Evolutionary conservation across 1,284 basidiomycete genomes (phyloP).

Genomic region (Ceratobasidium sp.): DNA sequence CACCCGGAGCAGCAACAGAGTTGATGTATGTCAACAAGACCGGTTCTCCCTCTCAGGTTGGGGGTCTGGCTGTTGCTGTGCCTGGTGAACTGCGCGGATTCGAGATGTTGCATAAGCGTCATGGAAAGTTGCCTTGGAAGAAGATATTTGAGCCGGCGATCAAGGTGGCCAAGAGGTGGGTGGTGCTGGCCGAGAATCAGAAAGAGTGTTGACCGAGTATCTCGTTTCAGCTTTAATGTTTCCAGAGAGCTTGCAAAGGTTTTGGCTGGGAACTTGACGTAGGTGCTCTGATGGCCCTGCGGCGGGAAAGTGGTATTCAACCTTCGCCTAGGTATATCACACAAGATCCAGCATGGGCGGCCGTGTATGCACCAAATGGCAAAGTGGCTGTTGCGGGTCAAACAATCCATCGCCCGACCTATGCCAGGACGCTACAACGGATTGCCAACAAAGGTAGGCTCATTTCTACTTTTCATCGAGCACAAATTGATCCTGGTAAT

Average conservation of each 20-base stretch:
- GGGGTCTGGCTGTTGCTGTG: conserved; percentile 34
- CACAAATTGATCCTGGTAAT: neutral
- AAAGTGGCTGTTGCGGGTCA: conserved; percentile 35
- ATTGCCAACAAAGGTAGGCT: conserved; percentile 35
- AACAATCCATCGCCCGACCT: conserved; percentile 35
- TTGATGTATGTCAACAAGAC: conserved; percentile 44
- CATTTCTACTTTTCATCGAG: neutral
- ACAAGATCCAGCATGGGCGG: conserved; percentile 32
- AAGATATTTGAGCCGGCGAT: conserved; percentile 35
- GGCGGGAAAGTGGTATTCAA: neutral
- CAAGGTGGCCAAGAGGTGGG: conserved; percentile 25
- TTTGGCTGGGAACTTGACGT: conserved; percentile 33
- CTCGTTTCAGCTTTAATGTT: conserved; percentile 19
- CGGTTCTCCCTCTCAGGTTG: conserved; percentile 35
- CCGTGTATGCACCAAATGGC: conserved; percentile 42
- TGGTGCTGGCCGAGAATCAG: too few relatives aligned
- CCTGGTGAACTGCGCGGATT: conserved; percentile 39
- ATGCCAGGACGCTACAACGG: conserved; percentile 40
- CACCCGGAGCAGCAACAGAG: conserved; percentile 27
- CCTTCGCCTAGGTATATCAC: conserved; percentile 25
- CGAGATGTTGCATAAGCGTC: conserved; percentile 27
- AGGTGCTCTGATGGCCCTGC: neutral
- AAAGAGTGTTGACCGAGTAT: too few relatives aligned
- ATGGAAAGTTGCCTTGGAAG: conserved; percentile 38
- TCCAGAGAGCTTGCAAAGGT: conserved; percentile 38